These are phyloP conservation scores for Russula sp. DNA, from an alignment of 768 basidiomycete genomes.

Conservation along the genomic window DNA sequence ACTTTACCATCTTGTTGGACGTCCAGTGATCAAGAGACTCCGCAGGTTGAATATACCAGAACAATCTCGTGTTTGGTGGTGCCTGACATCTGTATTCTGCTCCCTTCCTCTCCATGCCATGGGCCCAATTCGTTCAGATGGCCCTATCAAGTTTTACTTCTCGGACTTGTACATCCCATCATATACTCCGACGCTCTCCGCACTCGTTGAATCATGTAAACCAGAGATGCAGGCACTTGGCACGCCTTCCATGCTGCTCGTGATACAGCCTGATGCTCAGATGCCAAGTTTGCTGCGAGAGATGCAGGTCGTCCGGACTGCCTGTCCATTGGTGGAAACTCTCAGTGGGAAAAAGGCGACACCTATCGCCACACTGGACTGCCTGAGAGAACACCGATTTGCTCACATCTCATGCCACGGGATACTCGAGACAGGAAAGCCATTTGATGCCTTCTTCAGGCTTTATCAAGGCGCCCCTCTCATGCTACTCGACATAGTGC, in stretches of 20 bases:
- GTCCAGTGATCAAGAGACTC: not conserved
- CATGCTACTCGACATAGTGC: no score
- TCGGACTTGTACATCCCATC: not conserved
- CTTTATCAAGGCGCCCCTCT: no score
- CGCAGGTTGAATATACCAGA: not conserved
- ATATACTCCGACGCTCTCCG: not conserved
- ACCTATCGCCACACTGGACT: not conserved
- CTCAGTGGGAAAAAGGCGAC: not conserved
- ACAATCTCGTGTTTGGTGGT: not conserved
- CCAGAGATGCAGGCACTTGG: no score
- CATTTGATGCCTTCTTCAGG: not conserved
- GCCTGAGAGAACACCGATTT: not conserved
- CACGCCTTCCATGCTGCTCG: not conserved
- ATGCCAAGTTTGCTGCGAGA: not conserved
- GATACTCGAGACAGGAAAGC: not conserved
- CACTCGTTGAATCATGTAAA: not conserved
- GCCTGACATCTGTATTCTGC: not conserved
- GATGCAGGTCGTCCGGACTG: not conserved
- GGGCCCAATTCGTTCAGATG: not conserved
- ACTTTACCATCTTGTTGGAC: not conserved
- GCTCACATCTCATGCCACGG: not conserved
- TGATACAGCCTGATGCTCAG: not conserved
- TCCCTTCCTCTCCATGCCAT: not conserved
- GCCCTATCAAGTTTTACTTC: not conserved
- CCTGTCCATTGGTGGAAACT: not conserved